These are phyloP conservation scores for Colletotrichum sp. DNA, from an alignment of 2,329 filamentous ascomycete species.

Conservation along the genomic window DNA sequence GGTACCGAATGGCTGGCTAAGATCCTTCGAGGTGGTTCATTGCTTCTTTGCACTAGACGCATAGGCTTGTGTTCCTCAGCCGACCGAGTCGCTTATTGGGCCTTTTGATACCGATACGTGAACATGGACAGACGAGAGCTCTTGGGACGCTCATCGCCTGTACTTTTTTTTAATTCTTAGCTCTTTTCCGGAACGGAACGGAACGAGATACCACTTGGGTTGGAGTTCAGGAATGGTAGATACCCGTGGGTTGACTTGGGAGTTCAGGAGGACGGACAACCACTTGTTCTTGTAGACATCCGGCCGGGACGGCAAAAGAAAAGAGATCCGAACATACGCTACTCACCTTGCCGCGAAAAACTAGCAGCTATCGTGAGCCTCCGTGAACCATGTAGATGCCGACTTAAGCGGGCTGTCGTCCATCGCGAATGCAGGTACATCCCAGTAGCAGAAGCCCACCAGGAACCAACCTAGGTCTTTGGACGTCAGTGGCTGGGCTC, in stretches of 20 bases:
- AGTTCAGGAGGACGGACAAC: neutral
- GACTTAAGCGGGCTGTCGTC: neutral
- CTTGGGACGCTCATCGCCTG: neutral
- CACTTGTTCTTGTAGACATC: neutral
- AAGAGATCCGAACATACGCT: neutral
- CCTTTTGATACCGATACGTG: neutral
- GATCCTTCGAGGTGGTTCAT: neutral
- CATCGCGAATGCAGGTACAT: neutral
- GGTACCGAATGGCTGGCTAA: neutral
- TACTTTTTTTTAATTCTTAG: neutral
- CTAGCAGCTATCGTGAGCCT: neutral
- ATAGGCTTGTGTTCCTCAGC: neutral
- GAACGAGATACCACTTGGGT: neutral
- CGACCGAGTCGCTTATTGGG: too few species aligned
- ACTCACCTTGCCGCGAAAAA: neutral
- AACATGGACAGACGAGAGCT: neutral
- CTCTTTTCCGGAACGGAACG: neutral
- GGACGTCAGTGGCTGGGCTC: slow-evolving; percentile 1
- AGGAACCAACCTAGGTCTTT: neutral
- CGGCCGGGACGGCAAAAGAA: neutral
- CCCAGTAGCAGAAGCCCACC: neutral
- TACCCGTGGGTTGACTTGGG: neutral
- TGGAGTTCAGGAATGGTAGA: neutral
- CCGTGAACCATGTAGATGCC: neutral
- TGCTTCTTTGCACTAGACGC: neutral